Base-by-base conservation (phyloP, 371 early-diverging fungal genomes). In the Sporodiniella umbellata region DNA sequence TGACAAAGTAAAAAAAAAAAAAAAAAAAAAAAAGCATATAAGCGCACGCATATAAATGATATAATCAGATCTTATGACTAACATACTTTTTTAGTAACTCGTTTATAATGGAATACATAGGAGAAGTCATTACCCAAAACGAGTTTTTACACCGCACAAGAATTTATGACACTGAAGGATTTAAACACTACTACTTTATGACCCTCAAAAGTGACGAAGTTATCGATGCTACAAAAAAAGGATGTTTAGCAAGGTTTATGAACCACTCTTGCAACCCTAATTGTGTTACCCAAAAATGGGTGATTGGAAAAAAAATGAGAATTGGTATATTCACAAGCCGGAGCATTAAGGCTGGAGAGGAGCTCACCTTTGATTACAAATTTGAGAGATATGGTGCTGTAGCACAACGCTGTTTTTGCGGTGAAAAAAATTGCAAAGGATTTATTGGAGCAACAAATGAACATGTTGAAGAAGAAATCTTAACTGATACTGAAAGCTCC, bases 141-240 rank as follows among this genome's bases (percentile, higher is more conserved):
- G 82, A 83, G 54, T 95, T 96, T 59, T 58, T 82, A 42, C 84
- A 87, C 56, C 76, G 98, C 7, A 85, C 88, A 7, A 75, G 75
- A 33, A 83, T 86, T 40, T 95, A 96, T 56, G 81, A 80, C 40
- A 59, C 84, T 28, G 76, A 82, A 33, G 92, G 93, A 31, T 68
- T 81, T n/a, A 73, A 81, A 60, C 97, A 98, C 64, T 95, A 95
- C 62, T 98, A 98, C 60, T 96, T 94, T 68, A 96, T 96, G 96
- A 85, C 87, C 43, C 68, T 96, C 15, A 90, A 91, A 43, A 72
- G 79, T 15, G 86, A 91, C 60, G 93, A 94, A 72, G 88, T 90
- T 24, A 88, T 95, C 43, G 96, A 95, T 64, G 96, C 96, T 53
- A 87, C 93, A 7, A 78, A 84, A 45, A 81, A 76, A 40, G 96